Evolutionary conservation across 768 basidiomycete species (phyloP).

Genomic region (Termitomyces sp.): DNA sequence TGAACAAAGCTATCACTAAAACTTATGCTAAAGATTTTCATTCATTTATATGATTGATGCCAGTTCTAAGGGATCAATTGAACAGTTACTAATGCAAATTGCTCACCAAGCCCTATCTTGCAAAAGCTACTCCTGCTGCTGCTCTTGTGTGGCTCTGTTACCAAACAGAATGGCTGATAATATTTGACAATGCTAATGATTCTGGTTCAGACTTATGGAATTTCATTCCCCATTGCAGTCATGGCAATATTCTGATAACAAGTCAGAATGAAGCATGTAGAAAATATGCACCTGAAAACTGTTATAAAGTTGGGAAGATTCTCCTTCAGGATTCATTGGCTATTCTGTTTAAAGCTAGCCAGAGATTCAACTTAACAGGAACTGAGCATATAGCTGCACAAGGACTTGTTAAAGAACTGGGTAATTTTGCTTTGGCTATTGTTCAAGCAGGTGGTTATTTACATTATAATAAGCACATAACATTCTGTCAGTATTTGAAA

Average conservation of each 20-base stretch:
- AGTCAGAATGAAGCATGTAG: not conserved
- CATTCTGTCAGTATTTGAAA: not conserved
- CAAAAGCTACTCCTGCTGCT: not conserved
- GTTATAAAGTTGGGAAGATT: not conserved
- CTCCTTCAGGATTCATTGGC: not conserved
- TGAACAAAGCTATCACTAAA: not conserved
- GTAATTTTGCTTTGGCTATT: not conserved
- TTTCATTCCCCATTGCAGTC: not conserved
- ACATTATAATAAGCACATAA: not conserved
- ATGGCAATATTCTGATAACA: constrained; percentile 6
- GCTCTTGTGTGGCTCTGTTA: not conserved
- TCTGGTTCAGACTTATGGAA: not conserved
- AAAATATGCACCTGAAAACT: not conserved
- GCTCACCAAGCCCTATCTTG: not conserved
- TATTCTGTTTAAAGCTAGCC: not conserved
- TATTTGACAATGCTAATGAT: no score
- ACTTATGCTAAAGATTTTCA: not conserved
- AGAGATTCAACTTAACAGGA: not conserved
- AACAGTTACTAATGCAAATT: not conserved
- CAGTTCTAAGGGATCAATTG: not conserved
- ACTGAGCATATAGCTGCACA: not conserved
- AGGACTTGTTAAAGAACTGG: not conserved
- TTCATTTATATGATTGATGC: no score
- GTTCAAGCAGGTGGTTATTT: constrained; percentile 3
- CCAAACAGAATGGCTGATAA: no score